These are phyloP conservation scores for Kuraishia hungarica DNA, from an alignment of 805 yeast genomes.

Conservation along the genomic window DNA sequence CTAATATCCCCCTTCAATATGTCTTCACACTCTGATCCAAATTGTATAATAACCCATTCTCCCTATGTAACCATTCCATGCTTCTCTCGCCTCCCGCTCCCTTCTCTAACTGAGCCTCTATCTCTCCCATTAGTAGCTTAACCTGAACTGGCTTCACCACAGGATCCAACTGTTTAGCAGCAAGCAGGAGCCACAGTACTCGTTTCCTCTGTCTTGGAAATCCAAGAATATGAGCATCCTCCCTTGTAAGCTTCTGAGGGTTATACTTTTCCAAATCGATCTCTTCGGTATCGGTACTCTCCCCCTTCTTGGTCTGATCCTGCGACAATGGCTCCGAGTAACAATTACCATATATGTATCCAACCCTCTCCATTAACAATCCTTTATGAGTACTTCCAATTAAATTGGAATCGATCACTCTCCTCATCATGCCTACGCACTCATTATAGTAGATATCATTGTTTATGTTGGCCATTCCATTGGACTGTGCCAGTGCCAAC, in stretches of 20 bases:
- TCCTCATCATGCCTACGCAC: conserved; percentile 35
- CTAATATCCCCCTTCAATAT: not conserved
- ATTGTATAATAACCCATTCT: conserved; percentile 14
- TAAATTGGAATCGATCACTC: conserved; percentile 35
- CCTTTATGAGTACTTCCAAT: conserved; percentile 35
- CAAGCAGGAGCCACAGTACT: conserved; percentile 65
- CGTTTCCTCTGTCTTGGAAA: conserved; percentile 63
- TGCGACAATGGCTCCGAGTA: conserved; percentile 2
- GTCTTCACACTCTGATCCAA: conserved; percentile 10
- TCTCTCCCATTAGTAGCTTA: not conserved
- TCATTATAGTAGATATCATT: conserved; percentile 36
- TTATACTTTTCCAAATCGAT: conserved; percentile 14
- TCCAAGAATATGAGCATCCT: conserved; percentile 35
- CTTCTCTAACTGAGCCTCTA: not conserved
- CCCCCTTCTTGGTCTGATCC: conserved; percentile 7
- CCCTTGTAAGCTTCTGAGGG: conserved; percentile 21
- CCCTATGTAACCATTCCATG: conserved; percentile 18
- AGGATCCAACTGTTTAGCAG: conserved; percentile 64
- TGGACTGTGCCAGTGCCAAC: conserved; percentile 30
- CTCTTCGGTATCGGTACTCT: conserved; percentile 24
- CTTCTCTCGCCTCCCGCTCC: not conserved
- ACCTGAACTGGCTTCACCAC: conserved; percentile 14
- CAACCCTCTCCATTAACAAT: conserved; percentile 27
- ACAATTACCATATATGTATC: conserved; percentile 18
- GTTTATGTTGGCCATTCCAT: conserved; percentile 31